Percentiles rank a stretch among this genome's conserved stretches.
These are phyloP conservation scores for Herpetospermum pedunculosum DNA, from an alignment of 306 rosid genomes.

Conservation along the genomic window DNA sequence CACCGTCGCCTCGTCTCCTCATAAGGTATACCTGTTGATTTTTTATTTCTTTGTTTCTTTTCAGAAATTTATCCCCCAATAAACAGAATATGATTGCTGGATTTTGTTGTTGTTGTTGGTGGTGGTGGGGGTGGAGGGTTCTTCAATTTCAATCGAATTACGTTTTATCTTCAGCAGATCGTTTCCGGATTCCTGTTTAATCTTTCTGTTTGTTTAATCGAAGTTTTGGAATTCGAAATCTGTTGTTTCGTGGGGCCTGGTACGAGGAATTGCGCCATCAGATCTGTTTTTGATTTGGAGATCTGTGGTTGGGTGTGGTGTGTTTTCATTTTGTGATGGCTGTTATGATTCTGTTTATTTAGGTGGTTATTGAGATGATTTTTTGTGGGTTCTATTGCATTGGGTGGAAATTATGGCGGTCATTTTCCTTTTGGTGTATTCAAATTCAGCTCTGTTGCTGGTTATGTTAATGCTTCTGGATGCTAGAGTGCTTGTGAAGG, in stretches of 20 bases:
- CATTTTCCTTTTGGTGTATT: neutral
- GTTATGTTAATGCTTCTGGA: neutral
- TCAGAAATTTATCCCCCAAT: neutral
- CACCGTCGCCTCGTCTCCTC: neutral
- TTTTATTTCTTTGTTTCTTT: neutral
- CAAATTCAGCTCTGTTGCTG: neutral
- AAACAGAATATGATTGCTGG: neutral
- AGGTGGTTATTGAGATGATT: neutral
- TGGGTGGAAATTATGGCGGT: neutral
- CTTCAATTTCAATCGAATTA: neutral
- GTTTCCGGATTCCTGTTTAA: neutral
- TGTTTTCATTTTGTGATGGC: neutral
- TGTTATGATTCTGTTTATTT: neutral
- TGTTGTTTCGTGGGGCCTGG: neutral
- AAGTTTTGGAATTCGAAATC: neutral
- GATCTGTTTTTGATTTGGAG: neutral
- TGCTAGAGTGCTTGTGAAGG: neutral
- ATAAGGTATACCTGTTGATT: neutral
- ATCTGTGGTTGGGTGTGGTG: neutral
- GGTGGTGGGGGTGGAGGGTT: neutral
- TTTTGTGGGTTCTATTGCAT: neutral
- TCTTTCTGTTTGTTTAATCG: neutral
- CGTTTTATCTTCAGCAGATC: neutral
- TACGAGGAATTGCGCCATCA: neutral
- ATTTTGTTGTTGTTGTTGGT: neutral